Percentiles rank a stretch among this genome's conserved stretches.
phyloP scores from a whole-genome alignment of 2,329 filamentous ascomycete genomes.

The Clarireedia hainanense region DNA sequence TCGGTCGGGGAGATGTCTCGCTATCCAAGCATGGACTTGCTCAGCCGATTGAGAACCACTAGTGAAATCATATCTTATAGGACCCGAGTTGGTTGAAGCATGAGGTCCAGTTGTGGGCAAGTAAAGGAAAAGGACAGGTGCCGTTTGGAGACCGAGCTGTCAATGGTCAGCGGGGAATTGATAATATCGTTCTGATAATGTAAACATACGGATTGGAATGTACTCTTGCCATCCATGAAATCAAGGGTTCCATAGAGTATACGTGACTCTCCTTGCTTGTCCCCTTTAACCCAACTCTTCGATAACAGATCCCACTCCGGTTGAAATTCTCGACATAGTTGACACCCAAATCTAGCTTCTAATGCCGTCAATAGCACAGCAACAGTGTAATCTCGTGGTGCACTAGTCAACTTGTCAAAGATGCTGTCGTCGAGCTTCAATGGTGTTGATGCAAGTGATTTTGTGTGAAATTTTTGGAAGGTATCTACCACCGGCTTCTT shows the following conservation, averaged over 20 bases:
- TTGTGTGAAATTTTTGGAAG: constrained; percentile 63
- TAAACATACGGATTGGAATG: constrained; percentile 70
- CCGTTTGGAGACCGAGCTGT: constrained; percentile 87
- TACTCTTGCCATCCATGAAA: constrained; percentile 74
- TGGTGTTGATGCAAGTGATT: constrained; percentile 57
- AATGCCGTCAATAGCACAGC: constrained; percentile 81
- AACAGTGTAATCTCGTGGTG: constrained; percentile 76
- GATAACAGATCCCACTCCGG: constrained; percentile 86
- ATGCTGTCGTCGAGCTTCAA: constrained; percentile 69
- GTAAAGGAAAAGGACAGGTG: constrained; percentile 82
- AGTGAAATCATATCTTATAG: constrained; percentile 78
- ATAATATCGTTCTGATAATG: background rate
- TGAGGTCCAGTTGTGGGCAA: constrained; percentile 75
- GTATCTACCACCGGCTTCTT: constrained; percentile 57
- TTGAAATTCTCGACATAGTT: constrained; percentile 83
- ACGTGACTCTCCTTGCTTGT: constrained; percentile 64
- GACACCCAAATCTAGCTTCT: constrained; percentile 75
- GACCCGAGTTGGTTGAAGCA: constrained; percentile 60
- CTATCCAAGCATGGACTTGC: constrained; percentile 69
- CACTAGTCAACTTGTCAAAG: constrained; percentile 68
- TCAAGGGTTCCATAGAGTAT: constrained; percentile 80
- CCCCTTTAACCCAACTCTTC: constrained; percentile 80
- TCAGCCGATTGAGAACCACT: constrained; percentile 68
- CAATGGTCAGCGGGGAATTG: constrained; percentile 3
- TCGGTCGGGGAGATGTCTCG: constrained; percentile 67